Base-by-base conservation (phyloP, 495 filamentous ascomycete genomes). In the Cladorrhinum samala region DNA sequence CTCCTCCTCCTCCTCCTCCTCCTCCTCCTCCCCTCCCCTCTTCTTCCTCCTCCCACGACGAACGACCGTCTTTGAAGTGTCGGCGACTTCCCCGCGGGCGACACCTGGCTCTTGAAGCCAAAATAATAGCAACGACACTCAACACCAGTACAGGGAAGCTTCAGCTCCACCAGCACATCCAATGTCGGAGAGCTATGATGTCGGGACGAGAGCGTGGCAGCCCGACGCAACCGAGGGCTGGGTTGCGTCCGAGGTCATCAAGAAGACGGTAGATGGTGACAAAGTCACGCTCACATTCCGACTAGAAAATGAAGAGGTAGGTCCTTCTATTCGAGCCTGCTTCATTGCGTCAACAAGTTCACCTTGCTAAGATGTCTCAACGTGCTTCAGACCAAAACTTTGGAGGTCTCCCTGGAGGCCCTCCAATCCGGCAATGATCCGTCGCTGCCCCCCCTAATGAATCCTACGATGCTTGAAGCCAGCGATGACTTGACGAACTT, bases 401-500 rank as follows among this genome's bases (percentile, higher is more conserved):
- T 95, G 45, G 83, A 87, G 70, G 91, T 93, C 52, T 91, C 91
- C 9, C 68, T 85, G 56, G 83, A 83, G 60, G 89, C 82, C 58
- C 75, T 98, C 55, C 83, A 90, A 70, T 74, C 75, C 49, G 71
- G 75, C 55, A 76, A 69, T 50, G 84, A 90, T 67, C 81, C 82
- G 60, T 83, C 85, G 58, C 76, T 97, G 41, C 93, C 93, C 9
- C 93, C 93, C 38, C 72, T 97, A 60, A 97, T 97, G 93, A 99
- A 99, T 65, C 93, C 93, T 46, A 81, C 92, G 21, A 93, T 99
- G 83, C 85, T 99, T 40, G 93, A 99, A 81, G 93, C 93, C 56
- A 96, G 91, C 69, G 93, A 99, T 73, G 93, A 99, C 70, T 76
- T 99, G 62, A 99, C 93, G 25, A 96, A 95, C 70, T 72, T 99